These are phyloP conservation scores for Yamadazyma insecticola DNA, from an alignment of 805 yeast genomes.

Conservation along the genomic window DNA sequence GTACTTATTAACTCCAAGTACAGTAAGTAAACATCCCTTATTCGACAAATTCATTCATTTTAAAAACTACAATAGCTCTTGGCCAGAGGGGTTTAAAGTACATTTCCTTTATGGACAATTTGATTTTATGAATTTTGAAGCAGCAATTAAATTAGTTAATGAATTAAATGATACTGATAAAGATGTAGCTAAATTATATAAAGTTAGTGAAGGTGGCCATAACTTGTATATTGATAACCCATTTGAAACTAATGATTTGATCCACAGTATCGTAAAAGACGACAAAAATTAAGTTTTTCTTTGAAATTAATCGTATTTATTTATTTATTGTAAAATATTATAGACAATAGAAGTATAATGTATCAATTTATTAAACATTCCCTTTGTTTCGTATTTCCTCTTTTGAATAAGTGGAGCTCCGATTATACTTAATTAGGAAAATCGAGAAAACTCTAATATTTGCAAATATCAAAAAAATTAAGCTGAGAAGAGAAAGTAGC, in stretches of 20 bases:
- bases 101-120: conserved; percentile 61
- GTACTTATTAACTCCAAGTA: conserved; percentile 50
- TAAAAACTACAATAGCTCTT: conserved; percentile 7
- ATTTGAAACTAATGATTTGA: conserved; percentile 31
- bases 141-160: conserved; percentile 39
- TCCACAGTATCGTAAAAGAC: conserved; percentile 13
- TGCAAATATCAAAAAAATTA: too few relatives aligned
- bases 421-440: too few relatives aligned
- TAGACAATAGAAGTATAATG: too few relatives aligned
- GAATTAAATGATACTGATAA: conserved; percentile 11
- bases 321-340: too few relatives aligned
- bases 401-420: too few relatives aligned
- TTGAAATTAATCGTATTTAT: too few relatives aligned
- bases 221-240: conserved; percentile 43
- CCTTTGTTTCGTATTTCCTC: too few relatives aligned
- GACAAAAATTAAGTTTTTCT: too few relatives aligned
- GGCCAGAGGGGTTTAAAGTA: conserved; percentile 22
- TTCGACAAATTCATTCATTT: conserved; percentile 47
- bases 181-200: conserved; percentile 18
- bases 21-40: conserved; percentile 63
- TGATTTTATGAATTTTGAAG: conserved; percentile 68
- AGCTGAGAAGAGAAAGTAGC: too few relatives aligned
- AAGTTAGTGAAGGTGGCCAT: conserved; percentile 37
- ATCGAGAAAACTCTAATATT: too few relatives aligned
- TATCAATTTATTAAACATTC: too few relatives aligned